Base-by-base conservation (phyloP, 2,329 filamentous ascomycete species). In the Beauveria bassiana region DNA sequence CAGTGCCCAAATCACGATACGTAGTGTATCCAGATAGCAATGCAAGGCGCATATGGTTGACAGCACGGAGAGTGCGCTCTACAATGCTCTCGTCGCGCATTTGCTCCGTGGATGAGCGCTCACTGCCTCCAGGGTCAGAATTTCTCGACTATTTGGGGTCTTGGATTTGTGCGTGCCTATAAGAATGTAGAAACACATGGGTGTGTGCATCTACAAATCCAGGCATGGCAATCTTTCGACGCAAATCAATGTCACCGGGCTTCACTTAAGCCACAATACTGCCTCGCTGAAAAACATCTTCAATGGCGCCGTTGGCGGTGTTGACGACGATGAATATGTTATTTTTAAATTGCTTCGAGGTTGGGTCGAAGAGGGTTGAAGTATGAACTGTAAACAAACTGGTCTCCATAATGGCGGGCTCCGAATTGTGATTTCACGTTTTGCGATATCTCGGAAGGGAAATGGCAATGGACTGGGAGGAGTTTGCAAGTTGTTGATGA, bases 21-120 rank as follows among this genome's bases (percentile, higher is more conserved):
- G 81, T 84, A 0, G 82, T 86, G 72, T 81, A 86, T 7, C 83
- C 84, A 0, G 83, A 81, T 22, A 81, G 70, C 10, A 86, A 73
- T 1, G 80, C 82, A 0, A 75, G 74, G 50, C 78, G 79, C 63
- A 77, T 77, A 64, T 84, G 79, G 63, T 83, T 81, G 8, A 79
- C 78, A 0, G 79, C 79, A 20, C 83, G 79, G 53, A 86, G 76
- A 26, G 79, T 75, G 24, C 82, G 74, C 66, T 86, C 83, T 8
- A 83, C 77, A n/a, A 81, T 69, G 61, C 80, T 81, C 65, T 85
- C 81, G 64, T 86, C 81, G 42, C 82, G 79, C 70, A 84, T 81
- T 67, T 86, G 83, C 45, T 79, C 68, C 5, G 74, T 63, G 5
- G 74, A 69, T 6, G 71, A 63, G 9, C 74, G 72, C 61, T 80